Evolutionary conservation across 2,329 filamentous ascomycete species (phyloP), one percentile per base, ranked within the genome.

Genomic region (Graphilbum sp.): DNA sequence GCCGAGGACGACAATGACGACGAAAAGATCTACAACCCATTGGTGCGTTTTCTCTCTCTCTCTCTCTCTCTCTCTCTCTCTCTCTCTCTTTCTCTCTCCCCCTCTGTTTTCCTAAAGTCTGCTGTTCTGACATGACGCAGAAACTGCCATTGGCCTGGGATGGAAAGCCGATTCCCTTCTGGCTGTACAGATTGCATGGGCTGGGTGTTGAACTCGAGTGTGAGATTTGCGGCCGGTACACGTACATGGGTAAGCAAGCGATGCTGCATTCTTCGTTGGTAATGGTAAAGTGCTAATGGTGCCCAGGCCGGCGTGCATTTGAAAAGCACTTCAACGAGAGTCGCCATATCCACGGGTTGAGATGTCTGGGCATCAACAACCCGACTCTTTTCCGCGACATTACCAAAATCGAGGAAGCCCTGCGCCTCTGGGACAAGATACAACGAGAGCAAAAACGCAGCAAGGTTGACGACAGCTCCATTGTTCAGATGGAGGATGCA

Each of bases 311-410:
- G 19, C 75, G 90, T 36, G 87, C 87, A 1, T 98, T 95, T 50
- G 90, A 98, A 55, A 98, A 98, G 65, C 90, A 98, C 57, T 98
- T 98, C 62, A 92, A 87, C 48, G 90, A 98, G 57, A 77, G 83
- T 9, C 68, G 86, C 38, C 90, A 98, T 54, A 81, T 96, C 35
- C 90, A 94, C 53, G 90, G 90, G 1, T 62, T 98, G 47, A 90
- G 92, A 57, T 94, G 88, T 52, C 62, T 98, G 36, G 92, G 92
- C 17, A 90, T 98, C 53, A 92, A 79, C 8, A 90, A 92, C 53
- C 86, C 86, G 2, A 78, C 78, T 21, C 64, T 98, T 15, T 98
- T 95, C 66, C 67, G 90, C 36, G 92, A 98, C 52, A 98, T 98
- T 43, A 94, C 81, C 0, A 74, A 73, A 36, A 98, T 98, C 40